These are phyloP conservation scores for Termitomyces sp. DNA, from an alignment of 768 basidiomycete genomes.

Conservation along the genomic window DNA sequence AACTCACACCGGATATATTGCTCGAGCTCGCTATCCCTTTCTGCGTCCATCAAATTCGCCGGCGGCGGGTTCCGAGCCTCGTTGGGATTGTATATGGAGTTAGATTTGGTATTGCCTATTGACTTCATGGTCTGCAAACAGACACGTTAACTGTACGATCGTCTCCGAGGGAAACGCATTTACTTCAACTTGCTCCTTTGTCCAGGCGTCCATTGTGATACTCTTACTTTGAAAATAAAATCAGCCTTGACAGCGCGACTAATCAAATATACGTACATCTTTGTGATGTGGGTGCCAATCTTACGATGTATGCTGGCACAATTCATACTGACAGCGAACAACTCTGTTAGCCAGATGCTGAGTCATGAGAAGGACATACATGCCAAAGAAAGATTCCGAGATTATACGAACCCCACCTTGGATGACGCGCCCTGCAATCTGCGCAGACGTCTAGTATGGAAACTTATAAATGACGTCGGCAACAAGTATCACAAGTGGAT, in stretches of 20 bases:
- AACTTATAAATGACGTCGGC: conserved; percentile 12
- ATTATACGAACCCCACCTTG: conserved; percentile 87
- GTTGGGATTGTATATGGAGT: conserved; percentile 77
- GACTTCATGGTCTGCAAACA: conserved; percentile 62
- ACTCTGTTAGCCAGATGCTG: not conserved
- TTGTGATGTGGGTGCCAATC: conserved; percentile 88
- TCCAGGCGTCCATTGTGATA: conserved; percentile 82
- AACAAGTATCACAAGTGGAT: not conserved
- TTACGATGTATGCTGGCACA: conserved; percentile 94
- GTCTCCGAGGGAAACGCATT: conserved; percentile 11
- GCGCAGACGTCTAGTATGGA: conserved; percentile 70
- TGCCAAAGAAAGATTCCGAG: conserved; percentile 88
- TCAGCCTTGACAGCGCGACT: not conserved
- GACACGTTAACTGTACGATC: conserved; percentile 1
- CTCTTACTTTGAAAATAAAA: conserved; percentile 63
- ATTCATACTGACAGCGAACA: conserved; percentile 48
- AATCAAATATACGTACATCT: conserved; percentile 61
- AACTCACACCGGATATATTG: conserved; percentile 79
- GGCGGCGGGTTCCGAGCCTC: conserved; percentile 81
- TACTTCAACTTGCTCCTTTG: conserved; percentile 87
- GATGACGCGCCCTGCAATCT: conserved; percentile 83
- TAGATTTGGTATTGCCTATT: conserved; percentile 80
- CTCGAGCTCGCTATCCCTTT: conserved; percentile 88
- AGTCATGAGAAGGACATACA: conserved; percentile 7
- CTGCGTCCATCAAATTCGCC: conserved; percentile 68